Conservation (phyloP, 768 basidiomycete species). For the Serendipita vermifera region DNA sequence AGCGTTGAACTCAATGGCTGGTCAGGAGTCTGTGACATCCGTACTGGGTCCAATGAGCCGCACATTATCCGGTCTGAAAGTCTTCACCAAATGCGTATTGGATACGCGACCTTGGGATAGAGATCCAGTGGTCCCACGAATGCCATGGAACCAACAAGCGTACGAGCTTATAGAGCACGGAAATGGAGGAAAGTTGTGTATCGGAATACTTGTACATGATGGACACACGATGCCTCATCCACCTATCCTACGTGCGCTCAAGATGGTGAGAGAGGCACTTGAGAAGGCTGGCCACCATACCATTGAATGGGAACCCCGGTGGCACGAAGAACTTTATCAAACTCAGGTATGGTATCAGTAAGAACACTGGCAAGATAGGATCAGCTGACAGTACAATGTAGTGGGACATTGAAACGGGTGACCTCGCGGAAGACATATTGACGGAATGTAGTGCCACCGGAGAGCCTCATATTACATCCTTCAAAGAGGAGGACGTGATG, state of each 20-base stretch:
- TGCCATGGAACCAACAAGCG: constrained; percentile 46
- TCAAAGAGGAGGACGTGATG: neutral
- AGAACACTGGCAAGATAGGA: too few species aligned
- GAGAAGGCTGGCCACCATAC: constrained; percentile 53
- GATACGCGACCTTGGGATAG: constrained; percentile 48
- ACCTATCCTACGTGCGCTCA: constrained; percentile 48
- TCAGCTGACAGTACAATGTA: too few species aligned
- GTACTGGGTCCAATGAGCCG: constrained; percentile 61
- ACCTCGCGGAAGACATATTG: constrained; percentile 34
- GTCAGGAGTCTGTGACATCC: constrained; percentile 56
- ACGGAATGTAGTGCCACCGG: constrained; percentile 21
- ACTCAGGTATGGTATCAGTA: too few species aligned
- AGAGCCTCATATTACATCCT: constrained; percentile 38
- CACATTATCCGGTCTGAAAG: constrained; percentile 46
- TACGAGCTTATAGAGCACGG: constrained; percentile 50
- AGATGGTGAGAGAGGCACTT: constrained; percentile 43
- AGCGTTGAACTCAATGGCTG: constrained; percentile 49
- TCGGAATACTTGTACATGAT: constrained; percentile 56
- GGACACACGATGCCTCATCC: constrained; percentile 48
- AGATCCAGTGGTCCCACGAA: constrained; percentile 47
- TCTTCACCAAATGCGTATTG: constrained; percentile 52
- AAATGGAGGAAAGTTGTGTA: constrained; percentile 33
- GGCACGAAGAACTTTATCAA: constrained; percentile 36
- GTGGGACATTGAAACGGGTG: constrained; percentile 17
- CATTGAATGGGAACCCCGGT: constrained; percentile 51